Base-by-base conservation (phyloP, 257 asterid species). In the Anisodus acutangulus region DNA sequence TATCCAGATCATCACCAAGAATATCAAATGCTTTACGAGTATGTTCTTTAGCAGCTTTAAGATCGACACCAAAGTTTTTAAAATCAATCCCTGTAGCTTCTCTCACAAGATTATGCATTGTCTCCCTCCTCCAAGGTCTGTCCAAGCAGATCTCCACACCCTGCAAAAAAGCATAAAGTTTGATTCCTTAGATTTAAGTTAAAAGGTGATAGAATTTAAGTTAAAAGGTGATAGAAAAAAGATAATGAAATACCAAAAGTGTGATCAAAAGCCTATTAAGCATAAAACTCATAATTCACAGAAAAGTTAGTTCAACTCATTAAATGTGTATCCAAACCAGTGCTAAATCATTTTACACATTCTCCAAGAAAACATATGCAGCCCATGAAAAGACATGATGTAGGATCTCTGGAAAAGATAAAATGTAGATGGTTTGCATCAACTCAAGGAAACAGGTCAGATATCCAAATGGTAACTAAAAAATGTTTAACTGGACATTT, bases 91-190 rank as follows among this genome's bases (percentile, higher is more conserved):
- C 93, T 2, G 94, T 92, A 74, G 94, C 94, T 89, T 96, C 98
- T 92, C 91, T 90, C 86, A 96, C 99, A 71, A 96, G 98, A 92
- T 92, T 90, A 84, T 94, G 97, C 99, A 96, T 96, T 82, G 99
- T 91, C 86, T 94, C 99, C 90, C 94, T 92, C 92, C 98, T 96
- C 98, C 98, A 96, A 66, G 98, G 99, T 88, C 93, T 92, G 91
- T 93, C 97, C 89, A 96, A 92, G 89, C 93, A 90, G 88, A 96
- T 93, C 89, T 90, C 97, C 72, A 72, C 87, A 85, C 98, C 98
- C 98, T 96, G 85, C 87, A 72, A 87, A 82, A 64, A 81, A 83
- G 72, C 17, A 22, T 76, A 3, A 72, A 31, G 63, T 54, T 53
- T 59, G 59, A 82, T 12, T 69, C 53, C 16, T 57, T 58, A 49